A percentile compares a stretch with the other conserved stretches of the same genome.
Evolutionary conservation across 345 rosid genomes (phyloP).

Genomic region (Tarenaya hassleriana): DNA sequence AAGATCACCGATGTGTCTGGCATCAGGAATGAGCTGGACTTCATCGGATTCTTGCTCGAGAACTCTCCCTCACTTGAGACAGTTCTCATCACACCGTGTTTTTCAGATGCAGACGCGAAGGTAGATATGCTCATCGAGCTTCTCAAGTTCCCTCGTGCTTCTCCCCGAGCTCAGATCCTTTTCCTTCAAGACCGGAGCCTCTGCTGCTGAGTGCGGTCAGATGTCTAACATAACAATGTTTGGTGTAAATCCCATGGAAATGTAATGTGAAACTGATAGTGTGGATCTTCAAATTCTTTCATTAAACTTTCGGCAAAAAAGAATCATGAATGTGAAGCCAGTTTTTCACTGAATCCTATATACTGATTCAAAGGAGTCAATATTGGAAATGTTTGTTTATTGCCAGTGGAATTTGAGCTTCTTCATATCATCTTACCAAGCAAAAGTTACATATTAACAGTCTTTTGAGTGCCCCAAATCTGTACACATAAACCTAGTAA

Average conservation of each 20-base stretch:
- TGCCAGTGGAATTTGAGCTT: no score
- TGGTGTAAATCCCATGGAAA: neutral
- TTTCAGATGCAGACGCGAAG: slow-evolving; percentile 42
- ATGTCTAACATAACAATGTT: slow-evolving; percentile 6
- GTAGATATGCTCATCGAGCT: slow-evolving; percentile 65
- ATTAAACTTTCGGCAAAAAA: no score
- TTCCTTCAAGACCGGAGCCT: slow-evolving; percentile 48
- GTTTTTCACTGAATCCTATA: no score
- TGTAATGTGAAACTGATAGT: no score
- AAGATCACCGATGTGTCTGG: slow-evolving; percentile 71
- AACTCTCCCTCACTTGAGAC: slow-evolving; percentile 60
- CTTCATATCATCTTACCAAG: no score
- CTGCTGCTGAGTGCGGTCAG: neutral
- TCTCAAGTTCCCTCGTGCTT: slow-evolving; percentile 66
- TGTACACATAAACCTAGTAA: no score
- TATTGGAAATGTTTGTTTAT: no score
- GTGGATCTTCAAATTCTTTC: no score
- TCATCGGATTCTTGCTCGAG: slow-evolving; percentile 65
- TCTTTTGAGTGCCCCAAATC: no score
- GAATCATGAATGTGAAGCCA: no score
- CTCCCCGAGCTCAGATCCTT: slow-evolving; percentile 58
- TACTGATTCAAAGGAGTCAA: no score
- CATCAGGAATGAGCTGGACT: slow-evolving; percentile 71
- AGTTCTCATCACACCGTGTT: slow-evolving; percentile 50
- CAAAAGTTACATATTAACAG: no score